Conservation (phyloP, 441 rosid species). For the Kokia cookei region DNA sequence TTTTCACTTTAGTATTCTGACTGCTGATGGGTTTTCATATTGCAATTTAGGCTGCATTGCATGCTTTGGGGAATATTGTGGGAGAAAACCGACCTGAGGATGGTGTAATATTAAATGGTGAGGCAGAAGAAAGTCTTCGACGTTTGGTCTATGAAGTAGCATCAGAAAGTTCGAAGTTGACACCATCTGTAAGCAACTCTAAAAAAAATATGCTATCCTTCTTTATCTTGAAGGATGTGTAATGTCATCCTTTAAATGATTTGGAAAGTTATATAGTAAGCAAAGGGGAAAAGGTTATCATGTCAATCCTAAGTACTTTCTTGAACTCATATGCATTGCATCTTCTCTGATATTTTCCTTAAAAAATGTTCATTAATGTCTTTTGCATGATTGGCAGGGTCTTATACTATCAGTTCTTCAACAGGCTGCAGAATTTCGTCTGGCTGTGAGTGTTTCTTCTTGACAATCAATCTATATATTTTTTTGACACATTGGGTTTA, state of each 20-base stretch:
- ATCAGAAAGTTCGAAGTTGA: conserved; percentile 65
- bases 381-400: conserved; percentile 47
- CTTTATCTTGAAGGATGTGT: neutral
- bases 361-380: neutral
- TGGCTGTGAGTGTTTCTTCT: conserved; percentile 54
- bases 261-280: neutral
- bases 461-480: neutral
- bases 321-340: neutral
- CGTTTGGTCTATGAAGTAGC: conserved; percentile 65
- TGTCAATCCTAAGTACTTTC: neutral
- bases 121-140: conserved; percentile 74
- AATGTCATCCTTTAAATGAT: neutral
- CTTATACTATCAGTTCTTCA: conserved; percentile 70
- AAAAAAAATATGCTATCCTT: neutral
- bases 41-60: conserved; percentile 69
- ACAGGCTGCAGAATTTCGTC: conserved; percentile 74
- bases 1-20: neutral
- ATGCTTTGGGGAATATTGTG: conserved; percentile 67
- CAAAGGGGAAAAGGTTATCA: neutral
- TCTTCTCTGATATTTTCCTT: neutral
- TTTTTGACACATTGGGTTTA: neutral
- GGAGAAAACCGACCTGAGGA: conserved; percentile 62
- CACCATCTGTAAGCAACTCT: conserved; percentile 60
- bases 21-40: conserved; percentile 12
- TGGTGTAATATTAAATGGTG: conserved; percentile 35